phyloP scores from a whole-genome alignment of 192 early-diverging fungal species.

The Polychytrium aggregatum region DNA sequence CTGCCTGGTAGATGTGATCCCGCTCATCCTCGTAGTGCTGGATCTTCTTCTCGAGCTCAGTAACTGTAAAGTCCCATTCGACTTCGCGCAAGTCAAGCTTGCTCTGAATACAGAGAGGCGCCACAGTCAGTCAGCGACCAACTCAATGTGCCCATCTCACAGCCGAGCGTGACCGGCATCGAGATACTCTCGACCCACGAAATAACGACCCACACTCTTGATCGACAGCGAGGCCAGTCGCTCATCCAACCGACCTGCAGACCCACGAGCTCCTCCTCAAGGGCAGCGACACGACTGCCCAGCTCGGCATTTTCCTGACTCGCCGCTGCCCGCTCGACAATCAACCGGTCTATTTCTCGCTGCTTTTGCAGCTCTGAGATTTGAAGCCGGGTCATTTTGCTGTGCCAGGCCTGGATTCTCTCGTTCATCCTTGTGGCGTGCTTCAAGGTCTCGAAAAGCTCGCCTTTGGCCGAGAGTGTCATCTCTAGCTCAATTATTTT shows the following conservation, averaged over 20 bases:
- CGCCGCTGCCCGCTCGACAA: no score
- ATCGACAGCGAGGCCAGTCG: constrained; percentile 6
- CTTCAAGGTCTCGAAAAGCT: constrained; percentile 28
- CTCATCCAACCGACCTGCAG: neutral
- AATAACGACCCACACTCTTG: constrained; percentile 2
- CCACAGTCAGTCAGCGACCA: no score
- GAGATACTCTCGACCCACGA: neutral
- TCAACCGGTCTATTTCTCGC: no score
- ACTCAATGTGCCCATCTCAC: no score
- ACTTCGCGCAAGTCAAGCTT: constrained; percentile 23
- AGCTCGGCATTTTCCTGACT: no score
- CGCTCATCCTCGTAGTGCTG: constrained; percentile 30
- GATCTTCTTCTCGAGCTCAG: constrained; percentile 27
- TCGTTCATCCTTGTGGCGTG: constrained; percentile 8
- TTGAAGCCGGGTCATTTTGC: constrained; percentile 24
- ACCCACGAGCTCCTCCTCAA: constrained; percentile 1
- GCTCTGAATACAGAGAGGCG: constrained; percentile 11
- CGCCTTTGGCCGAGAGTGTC: no score
- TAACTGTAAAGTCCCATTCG: constrained; percentile 36
- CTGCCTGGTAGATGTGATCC: constrained; percentile 26
- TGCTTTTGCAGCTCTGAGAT: constrained; percentile 21
- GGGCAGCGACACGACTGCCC: no score
- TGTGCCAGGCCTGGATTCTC: constrained; percentile 34
- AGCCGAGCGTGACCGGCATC: no score
- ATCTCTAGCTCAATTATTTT: no score